phyloP scores from a whole-genome alignment of 179 eudicot species.

The Drosera spatulata region DNA sequence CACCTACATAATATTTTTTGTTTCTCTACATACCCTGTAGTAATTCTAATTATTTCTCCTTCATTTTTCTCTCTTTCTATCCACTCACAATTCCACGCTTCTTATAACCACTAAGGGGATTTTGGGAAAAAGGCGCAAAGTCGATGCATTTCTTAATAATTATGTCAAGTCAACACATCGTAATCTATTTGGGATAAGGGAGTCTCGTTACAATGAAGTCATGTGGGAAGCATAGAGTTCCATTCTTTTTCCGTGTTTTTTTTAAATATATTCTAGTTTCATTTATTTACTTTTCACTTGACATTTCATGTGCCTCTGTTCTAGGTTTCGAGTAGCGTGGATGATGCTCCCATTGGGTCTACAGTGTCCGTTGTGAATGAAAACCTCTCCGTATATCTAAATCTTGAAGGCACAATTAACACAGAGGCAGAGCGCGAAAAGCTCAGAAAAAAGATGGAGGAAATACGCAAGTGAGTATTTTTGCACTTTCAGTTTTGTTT shows the following conservation, averaged over 20 bases:
- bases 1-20: no score
- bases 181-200: slow-evolving; percentile 59
- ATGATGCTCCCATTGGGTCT: slow-evolving; percentile 58
- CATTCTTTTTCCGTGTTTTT: no score
- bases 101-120: no score
- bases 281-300: no score
- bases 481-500: slow-evolving; percentile 1
- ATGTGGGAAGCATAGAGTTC: slow-evolving; percentile 1
- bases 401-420: slow-evolving; percentile 45
- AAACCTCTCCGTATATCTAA: slow-evolving; percentile 48
- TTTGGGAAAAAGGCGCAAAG: no score
- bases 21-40: no score
- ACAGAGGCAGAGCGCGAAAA: slow-evolving; percentile 66
- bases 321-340: slow-evolving; percentile 47
- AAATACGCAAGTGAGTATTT: slow-evolving; percentile 46
- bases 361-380: slow-evolving; percentile 57
- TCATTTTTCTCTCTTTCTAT: no score
- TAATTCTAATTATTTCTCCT: no score
- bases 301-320: no score
- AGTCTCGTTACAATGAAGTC: slow-evolving; percentile 5
- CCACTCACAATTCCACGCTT: no score
- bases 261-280: slow-evolving; percentile 17
- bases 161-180: slow-evolving; percentile 21
- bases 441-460: slow-evolving; percentile 58
- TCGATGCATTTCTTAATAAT: no score